Evolutionary conservation across 805 yeast species (phyloP).

Genomic region (Starmerella apis): DNA sequence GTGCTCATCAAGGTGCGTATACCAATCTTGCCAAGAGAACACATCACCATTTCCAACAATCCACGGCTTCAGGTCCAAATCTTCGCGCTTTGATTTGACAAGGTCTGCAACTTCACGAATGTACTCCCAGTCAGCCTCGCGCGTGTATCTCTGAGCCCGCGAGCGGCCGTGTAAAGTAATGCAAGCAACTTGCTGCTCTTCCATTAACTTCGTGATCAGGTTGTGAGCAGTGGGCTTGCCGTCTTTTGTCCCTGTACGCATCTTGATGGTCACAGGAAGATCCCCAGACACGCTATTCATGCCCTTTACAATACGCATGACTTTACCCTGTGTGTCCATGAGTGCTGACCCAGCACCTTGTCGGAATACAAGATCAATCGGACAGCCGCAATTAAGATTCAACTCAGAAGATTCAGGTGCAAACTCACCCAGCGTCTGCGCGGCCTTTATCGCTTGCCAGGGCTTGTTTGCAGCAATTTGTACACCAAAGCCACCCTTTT

Average conservation of each 20-base stretch:
- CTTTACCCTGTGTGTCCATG: conserved; percentile 75
- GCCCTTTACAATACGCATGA: conserved; percentile 67
- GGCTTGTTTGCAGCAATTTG: conserved; percentile 87
- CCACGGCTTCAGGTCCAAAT: conserved; percentile 59
- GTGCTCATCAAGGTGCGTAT: conserved; percentile 50
- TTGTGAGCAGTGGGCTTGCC: conserved; percentile 77
- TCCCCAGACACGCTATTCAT: conserved; percentile 88
- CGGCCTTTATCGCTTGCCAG: conserved; percentile 88
- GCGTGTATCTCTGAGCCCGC: conserved; percentile 88
- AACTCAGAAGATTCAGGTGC: conserved; percentile 63
- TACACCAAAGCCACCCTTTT: conserved; percentile 81
- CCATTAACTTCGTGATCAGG: conserved; percentile 58
- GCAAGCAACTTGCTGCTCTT: conserved; percentile 76
- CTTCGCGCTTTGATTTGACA: conserved; percentile 48
- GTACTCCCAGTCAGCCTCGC: conserved; percentile 88
- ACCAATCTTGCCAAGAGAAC: conserved; percentile 80
- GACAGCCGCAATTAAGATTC: conserved; percentile 94
- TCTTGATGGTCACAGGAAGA: conserved; percentile 80
- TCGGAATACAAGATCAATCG: conserved; percentile 85
- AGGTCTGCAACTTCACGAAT: conserved; percentile 60
- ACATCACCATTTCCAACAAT: conserved; percentile 94
- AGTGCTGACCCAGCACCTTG: conserved; percentile 95
- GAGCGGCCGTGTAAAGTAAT: conserved; percentile 94
- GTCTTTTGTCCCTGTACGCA: conserved; percentile 85
- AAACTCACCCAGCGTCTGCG: conserved; percentile 59